Conservation (phyloP, 2,329 filamentous ascomycete species). For the Chrysoporthe deuterocubensis region DNA sequence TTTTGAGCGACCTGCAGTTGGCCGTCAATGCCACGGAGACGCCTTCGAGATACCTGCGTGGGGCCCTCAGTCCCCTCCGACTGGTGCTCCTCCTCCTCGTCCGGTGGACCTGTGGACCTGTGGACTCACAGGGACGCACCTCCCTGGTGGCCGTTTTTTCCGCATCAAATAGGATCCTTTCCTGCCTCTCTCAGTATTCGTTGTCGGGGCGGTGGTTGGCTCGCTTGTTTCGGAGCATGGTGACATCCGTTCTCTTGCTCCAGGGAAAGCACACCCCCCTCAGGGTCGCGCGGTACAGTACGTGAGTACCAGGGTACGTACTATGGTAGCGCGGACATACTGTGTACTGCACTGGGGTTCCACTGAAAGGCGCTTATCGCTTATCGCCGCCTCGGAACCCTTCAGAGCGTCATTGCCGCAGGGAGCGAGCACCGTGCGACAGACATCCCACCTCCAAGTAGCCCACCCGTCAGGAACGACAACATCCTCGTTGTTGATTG, state of each 20-base stretch:
- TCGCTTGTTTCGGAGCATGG: not conserved
- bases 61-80: not conserved
- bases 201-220: not conserved
- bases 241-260: no score
- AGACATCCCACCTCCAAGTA: not conserved
- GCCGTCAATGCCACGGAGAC: constrained; percentile 1
- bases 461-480: not conserved
- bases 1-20: not conserved
- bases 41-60: not conserved
- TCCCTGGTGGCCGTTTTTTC: not conserved
- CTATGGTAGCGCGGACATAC: no score
- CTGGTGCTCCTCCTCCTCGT: not conserved
- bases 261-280: no score
- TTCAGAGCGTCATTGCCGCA: constrained; percentile 23
- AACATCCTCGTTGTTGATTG: not conserved
- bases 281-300: no score
- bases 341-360: no score
- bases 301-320: not conserved
- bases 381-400: constrained; percentile 21
- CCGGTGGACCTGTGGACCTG: no score
- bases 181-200: not conserved
- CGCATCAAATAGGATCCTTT: constrained; percentile 6
- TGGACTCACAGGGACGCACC: not conserved
- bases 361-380: constrained; percentile 10
- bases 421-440: not conserved